Evolutionary conservation across 2,329 filamentous ascomycete genomes (phyloP).

Genomic region (Ophiostoma quercus): DNA sequence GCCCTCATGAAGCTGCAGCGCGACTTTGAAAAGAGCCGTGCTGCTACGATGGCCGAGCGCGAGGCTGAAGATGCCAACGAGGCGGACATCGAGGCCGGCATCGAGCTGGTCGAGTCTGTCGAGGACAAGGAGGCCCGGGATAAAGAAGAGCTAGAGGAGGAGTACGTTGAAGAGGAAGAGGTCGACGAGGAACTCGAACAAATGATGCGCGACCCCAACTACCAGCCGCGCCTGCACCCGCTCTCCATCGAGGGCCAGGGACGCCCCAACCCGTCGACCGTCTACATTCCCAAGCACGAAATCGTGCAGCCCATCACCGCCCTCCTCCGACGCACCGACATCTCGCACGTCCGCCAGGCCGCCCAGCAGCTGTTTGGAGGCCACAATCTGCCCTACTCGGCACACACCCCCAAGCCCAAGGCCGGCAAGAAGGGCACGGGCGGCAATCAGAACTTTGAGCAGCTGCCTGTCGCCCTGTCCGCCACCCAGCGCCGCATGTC

Average conservation of each 20-base stretch:
- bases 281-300: slow-evolving; percentile 65
- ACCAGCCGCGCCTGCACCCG: slow-evolving; percentile 53
- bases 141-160: slow-evolving; percentile 29
- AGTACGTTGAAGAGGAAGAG: slow-evolving; percentile 29
- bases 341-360: slow-evolving; percentile 67
- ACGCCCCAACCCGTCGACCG: slow-evolving; percentile 64
- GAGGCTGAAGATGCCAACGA: slow-evolving; percentile 36
- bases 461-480: slow-evolving; percentile 60
- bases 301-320: slow-evolving; percentile 65
- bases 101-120: slow-evolving; percentile 28
- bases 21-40: slow-evolving; percentile 48
- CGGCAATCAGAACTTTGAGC: slow-evolving; percentile 46
- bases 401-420: slow-evolving; percentile 53
- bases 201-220: background rate
- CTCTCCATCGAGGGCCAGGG: slow-evolving; percentile 71
- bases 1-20: slow-evolving; percentile 52
- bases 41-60: slow-evolving; percentile 33
- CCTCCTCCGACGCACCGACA: slow-evolving; percentile 62
- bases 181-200: slow-evolving; percentile 3
- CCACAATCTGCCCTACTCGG: slow-evolving; percentile 66
- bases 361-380: slow-evolving; percentile 76
- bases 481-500: slow-evolving; percentile 62
- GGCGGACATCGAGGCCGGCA: slow-evolving; percentile 28
- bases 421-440: slow-evolving; percentile 25
- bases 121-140: slow-evolving; percentile 31